These are phyloP conservation scores for Capsicum rhomboideum DNA, from an alignment of 257 asterid genomes.

Conservation along the genomic window DNA sequence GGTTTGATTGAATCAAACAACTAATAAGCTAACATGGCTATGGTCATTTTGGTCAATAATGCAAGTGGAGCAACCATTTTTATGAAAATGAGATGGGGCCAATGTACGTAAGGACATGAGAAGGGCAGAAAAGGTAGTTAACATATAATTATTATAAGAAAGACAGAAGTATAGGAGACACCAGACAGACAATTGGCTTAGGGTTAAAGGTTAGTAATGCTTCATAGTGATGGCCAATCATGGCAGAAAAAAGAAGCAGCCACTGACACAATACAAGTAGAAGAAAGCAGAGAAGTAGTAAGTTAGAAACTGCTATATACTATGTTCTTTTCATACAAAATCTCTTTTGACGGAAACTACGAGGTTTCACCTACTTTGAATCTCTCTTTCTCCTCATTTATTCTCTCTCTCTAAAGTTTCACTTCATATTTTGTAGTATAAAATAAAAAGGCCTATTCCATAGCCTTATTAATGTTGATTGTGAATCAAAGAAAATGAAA, in stretches of 20 bases:
- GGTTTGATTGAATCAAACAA: no score
- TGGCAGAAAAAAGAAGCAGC: slow-evolving; percentile 11
- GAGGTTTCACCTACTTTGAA: slow-evolving; percentile 39
- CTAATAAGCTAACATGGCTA: not conserved
- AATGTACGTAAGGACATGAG: not conserved
- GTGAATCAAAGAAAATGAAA: not conserved
- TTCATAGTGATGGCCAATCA: slow-evolving; percentile 22
- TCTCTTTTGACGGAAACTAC: slow-evolving; percentile 41
- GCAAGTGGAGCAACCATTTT: not conserved
- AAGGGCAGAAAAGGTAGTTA: slow-evolving; percentile 16
- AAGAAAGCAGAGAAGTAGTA: not conserved
- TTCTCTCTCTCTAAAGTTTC: not conserved
- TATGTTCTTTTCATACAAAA: slow-evolving; percentile 5
- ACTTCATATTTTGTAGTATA: not conserved
- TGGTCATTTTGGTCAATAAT: not conserved
- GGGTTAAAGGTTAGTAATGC: slow-evolving; percentile 20
- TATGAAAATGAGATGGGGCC: not conserved
- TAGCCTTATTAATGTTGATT: not conserved
- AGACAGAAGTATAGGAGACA: slow-evolving; percentile 14
- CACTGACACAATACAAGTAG: not conserved
- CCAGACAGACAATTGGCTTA: slow-evolving; percentile 19
- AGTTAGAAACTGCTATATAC: slow-evolving; percentile 1
- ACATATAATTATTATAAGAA: not conserved
- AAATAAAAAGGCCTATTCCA: not conserved
- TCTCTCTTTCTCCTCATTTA: slow-evolving; percentile 10